These are phyloP conservation scores for Naganishia randhawae DNA, from an alignment of 768 basidiomycete genomes.

Conservation along the genomic window DNA sequence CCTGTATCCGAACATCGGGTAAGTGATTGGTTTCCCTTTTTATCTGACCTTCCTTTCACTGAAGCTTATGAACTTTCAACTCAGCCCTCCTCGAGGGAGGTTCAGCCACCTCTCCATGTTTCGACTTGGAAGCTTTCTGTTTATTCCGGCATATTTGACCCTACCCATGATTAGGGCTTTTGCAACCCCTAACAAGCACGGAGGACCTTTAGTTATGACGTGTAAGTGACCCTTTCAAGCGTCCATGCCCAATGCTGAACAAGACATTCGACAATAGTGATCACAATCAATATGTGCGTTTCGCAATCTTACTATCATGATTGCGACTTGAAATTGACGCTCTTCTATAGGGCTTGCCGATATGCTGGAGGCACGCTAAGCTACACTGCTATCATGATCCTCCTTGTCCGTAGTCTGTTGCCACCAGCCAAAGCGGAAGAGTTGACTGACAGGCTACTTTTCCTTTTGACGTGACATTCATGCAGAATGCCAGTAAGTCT, in stretches of 20 bases:
- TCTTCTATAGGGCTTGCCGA: conserved; percentile 64
- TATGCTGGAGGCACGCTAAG: conserved; percentile 84
- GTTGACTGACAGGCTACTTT: no score
- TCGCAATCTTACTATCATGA: conserved; percentile 21
- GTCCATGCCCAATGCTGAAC: conserved; percentile 16
- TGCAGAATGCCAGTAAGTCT: conserved; percentile 26
- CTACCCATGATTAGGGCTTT: conserved; percentile 68
- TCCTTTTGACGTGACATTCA: neutral
- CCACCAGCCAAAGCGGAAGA: neutral
- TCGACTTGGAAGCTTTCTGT: conserved; percentile 61
- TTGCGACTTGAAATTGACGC: conserved; percentile 15
- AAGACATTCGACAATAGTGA: conserved; percentile 53
- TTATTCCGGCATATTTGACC: conserved; percentile 83
- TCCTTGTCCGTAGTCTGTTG: conserved; percentile 53
- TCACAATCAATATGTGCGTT: conserved; percentile 76
- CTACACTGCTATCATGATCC: conserved; percentile 84
- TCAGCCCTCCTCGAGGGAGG: conserved; percentile 49
- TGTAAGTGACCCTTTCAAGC: conserved; percentile 32
- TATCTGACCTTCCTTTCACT: neutral
- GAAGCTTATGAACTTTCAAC: neutral
- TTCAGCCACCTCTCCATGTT: conserved; percentile 52
- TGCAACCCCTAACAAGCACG: conserved; percentile 65
- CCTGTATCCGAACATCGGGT: conserved; percentile 51
- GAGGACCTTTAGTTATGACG: conserved; percentile 74
- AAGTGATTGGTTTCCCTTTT: neutral